Evolutionary conservation across 257 asterid genomes (phyloP).

Genomic region (Solanum infundibuliforme): DNA sequence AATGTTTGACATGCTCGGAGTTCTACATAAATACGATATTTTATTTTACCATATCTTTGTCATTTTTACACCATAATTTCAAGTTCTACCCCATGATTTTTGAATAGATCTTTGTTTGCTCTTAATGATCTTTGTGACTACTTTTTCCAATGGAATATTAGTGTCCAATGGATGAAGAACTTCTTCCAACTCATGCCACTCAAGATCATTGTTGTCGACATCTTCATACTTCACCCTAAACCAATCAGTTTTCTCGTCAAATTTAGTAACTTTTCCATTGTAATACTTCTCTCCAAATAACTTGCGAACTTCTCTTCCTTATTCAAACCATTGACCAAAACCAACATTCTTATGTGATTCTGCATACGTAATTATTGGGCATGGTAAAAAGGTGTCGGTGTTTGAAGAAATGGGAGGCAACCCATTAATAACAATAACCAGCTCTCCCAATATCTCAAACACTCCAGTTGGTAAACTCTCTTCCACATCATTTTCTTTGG

Average conservation of each 20-base stretch:
- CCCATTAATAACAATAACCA: conserved; percentile 20
- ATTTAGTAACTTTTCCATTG: conserved; percentile 32
- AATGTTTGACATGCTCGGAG: neutral
- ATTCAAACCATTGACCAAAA: conserved; percentile 53
- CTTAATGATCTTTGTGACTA: conserved; percentile 34
- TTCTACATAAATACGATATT: neutral
- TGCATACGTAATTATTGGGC: conserved; percentile 6
- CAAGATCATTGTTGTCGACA: conserved; percentile 59
- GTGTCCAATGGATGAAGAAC: conserved; percentile 49
- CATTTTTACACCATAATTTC: neutral
- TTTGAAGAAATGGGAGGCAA: conserved; percentile 37
- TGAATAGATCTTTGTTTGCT: conserved; percentile 22
- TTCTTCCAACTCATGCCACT: conserved; percentile 42
- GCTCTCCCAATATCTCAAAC: conserved; percentile 49
- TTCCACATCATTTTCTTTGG: conserved; percentile 5
- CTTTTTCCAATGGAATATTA: conserved; percentile 26
- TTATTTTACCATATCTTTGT: conserved; percentile 7
- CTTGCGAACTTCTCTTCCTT: conserved; percentile 47
- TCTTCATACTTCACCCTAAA: conserved; percentile 55
- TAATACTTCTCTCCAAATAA: conserved; percentile 26
- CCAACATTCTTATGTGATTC: conserved; percentile 6
- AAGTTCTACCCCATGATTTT: neutral
- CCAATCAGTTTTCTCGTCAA: conserved; percentile 43
- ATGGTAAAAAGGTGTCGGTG: conserved; percentile 3
- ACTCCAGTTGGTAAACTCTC: conserved; percentile 15